A percentile compares a stretch with the other conserved stretches of the same genome.
phyloP scores from a whole-genome alignment of 164 flowering plant species.

The Umbellularia californica region DNA sequence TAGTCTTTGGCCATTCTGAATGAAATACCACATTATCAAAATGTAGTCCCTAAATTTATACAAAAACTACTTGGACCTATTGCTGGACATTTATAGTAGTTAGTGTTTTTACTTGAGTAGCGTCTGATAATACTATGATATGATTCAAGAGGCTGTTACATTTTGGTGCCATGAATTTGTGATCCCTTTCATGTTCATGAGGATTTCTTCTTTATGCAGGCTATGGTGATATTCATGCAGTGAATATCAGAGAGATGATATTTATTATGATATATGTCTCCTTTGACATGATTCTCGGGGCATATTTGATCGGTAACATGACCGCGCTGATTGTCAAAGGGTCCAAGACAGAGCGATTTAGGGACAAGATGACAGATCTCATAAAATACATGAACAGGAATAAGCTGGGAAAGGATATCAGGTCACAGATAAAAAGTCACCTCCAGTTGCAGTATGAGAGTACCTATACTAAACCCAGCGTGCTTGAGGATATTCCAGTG shows the following conservation, averaged over 20 bases:
- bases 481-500: constrained; percentile 23
- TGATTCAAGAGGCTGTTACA: no score
- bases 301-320: constrained; percentile 33
- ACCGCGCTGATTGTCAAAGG: constrained; percentile 28
- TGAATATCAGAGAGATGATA: constrained; percentile 30
- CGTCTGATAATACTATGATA: no score
- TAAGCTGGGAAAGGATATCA: constrained; percentile 21
- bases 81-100: no score
- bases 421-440: constrained; percentile 21
- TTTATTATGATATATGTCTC: constrained; percentile 27
- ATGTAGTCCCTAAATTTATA: no score
- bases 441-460: constrained; percentile 22
- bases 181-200: neutral
- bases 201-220: constrained; percentile 11
- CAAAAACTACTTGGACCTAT: no score
- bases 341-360: constrained; percentile 29
- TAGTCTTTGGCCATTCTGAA: no score
- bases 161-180: neutral
- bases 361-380: constrained; percentile 30
- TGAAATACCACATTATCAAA: no score
- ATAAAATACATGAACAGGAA: constrained; percentile 25
- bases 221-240: constrained; percentile 31
- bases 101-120: no score
- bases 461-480: constrained; percentile 12
- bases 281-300: constrained; percentile 30